Percentiles rank a stretch among this genome's conserved stretches.
These are phyloP conservation scores for Phytophthora ohioensis DNA, from an alignment of 352 stramenopile species.

Conservation along the genomic window DNA sequence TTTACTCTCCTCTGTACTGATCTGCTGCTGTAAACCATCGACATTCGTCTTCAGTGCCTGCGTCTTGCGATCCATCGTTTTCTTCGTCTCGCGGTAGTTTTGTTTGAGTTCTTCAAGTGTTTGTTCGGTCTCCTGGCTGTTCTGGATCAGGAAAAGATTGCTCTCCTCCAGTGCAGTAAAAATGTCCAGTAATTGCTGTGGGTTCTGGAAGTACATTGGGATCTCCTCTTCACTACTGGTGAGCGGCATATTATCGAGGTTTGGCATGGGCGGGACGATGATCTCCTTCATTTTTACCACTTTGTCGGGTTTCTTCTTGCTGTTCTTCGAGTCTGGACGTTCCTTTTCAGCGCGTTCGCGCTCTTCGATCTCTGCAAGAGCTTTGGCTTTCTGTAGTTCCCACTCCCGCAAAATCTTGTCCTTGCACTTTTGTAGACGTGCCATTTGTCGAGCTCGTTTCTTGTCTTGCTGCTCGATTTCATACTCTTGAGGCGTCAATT, in stretches of 20 bases:
- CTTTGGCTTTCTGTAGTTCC: constrained; percentile 64
- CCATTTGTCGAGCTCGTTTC: constrained; percentile 74
- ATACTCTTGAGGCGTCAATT: constrained; percentile 90
- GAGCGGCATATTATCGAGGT: constrained; percentile 66
- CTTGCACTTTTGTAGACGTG: constrained; percentile 73
- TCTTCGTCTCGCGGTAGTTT: constrained; percentile 91
- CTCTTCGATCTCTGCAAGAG: constrained; percentile 75
- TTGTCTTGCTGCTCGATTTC: constrained; percentile 80
- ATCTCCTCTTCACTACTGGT: constrained; percentile 91
- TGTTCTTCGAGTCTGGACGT: constrained; percentile 65
- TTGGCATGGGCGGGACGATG: constrained; percentile 67
- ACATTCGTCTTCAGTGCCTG: constrained; percentile 89
- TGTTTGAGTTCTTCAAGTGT: constrained; percentile 95
- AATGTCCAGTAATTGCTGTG: constrained; percentile 94
- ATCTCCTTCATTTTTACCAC: constrained; percentile 50
- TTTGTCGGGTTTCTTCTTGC: constrained; percentile 64
- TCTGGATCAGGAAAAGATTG: constrained; percentile 97
- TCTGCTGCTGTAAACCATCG: constrained; percentile 91
- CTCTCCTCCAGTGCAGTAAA: constrained; percentile 95
- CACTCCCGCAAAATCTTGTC: constrained; percentile 76
- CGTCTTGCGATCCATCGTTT: constrained; percentile 90
- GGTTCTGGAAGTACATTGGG: constrained; percentile 96
- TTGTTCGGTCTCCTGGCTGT: constrained; percentile 96
- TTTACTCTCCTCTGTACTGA: constrained; percentile 87
- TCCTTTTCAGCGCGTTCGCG: constrained; percentile 66